Percentiles rank a stretch among this genome's conserved stretches.
These are phyloP conservation scores for Balakata baccata DNA, from an alignment of 345 rosid species.

Conservation along the genomic window DNA sequence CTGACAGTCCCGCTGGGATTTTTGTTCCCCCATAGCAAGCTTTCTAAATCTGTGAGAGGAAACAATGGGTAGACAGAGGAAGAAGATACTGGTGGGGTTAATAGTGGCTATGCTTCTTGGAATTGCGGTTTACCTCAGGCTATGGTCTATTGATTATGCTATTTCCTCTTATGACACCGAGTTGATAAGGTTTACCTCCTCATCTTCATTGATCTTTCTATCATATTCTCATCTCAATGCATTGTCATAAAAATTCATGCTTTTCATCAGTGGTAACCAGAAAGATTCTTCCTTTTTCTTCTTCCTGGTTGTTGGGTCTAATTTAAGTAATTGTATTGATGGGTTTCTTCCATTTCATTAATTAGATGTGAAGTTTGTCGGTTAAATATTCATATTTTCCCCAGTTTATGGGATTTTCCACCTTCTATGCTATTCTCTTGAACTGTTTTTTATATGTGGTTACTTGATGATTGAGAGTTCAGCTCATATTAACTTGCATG, in stretches of 20 bases:
- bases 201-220: not conserved
- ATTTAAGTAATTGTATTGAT: not conserved
- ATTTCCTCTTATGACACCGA: constrained; percentile 63
- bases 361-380: not conserved
- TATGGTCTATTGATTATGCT: constrained; percentile 73
- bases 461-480: too few relatives aligned
- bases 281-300: not conserved
- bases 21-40: not conserved
- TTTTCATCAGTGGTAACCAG: not conserved
- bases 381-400: not conserved
- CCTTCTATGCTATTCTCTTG: not conserved
- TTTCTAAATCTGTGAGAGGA: too few relatives aligned
- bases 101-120: constrained; percentile 55
- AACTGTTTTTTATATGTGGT: too few relatives aligned
- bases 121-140: constrained; percentile 59
- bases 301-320: not conserved
- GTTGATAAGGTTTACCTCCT: constrained; percentile 49
- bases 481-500: not conserved
- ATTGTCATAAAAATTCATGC: not conserved
- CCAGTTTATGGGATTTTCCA: too few relatives aligned
- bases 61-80: constrained; percentile 49
- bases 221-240: not conserved
- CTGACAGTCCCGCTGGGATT: not conserved
- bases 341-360: not conserved
- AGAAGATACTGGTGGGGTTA: constrained; percentile 44